Evolutionary conservation across 1,284 basidiomycete genomes (phyloP), one percentile per base, ranked within the genome.

Genomic region (Tilletia walkeri): DNA sequence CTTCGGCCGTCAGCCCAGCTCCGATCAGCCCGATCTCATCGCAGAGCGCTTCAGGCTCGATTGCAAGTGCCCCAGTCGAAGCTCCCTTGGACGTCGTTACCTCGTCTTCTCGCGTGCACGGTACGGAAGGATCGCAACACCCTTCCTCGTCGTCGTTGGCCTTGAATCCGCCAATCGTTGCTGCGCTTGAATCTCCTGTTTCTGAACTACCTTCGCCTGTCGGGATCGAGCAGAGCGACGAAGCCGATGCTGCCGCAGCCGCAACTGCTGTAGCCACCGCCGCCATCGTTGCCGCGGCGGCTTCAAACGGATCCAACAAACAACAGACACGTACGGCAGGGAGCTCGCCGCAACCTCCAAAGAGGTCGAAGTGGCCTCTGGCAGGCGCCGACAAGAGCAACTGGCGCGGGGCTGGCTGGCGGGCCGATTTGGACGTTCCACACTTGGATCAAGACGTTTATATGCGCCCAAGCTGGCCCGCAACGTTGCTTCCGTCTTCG

Each of bases 321-420:
- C 24, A 56, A 56, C 54, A 56, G 50, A 20, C 20, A 34, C 24
- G 24, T 30, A 34, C 54, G 20, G 20, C 54, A 20, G 41, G 41
- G 41, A 45, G 24, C 10, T 56, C 54, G 20, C 54, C 20, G 24
- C 24, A 30, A 34, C 54, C 41, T 7, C 9, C 9, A 16, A 63
- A 63, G 38, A 63, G 4, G 36, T 36, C 30, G 34, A 38, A 39
- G 36, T 34, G 36, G 16, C 34, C 36, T 39, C 20, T 56, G 16
- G 54, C 54, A 5, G 54, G 34, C 3, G 54, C 34, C 20, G 54
- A 56, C 54, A 56, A 34, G 54, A 56, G 54, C 20, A 56, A 56
- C 5, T 63, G 59, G 59, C 59, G 59, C 14, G 59, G 59, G 34
- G 59, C 59, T 10, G 59, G 59, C 36, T 63, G 59, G 59, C 59